phyloP scores from a whole-genome alignment of 352 stramenopile genomes.

The Phytophthora ramorum region DNA sequence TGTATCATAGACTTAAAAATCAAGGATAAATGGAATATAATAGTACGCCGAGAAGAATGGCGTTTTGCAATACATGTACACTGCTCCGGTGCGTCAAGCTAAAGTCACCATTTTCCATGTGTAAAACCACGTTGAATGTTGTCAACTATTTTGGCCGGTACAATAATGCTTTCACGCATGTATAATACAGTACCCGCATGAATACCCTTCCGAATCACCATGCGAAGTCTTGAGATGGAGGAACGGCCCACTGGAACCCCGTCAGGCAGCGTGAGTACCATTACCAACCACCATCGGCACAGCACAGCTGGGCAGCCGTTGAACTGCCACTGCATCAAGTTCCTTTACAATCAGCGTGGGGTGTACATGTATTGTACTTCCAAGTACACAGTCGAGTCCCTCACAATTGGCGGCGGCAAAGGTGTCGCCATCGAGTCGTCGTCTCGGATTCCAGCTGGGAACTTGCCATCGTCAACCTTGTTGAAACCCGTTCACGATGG shows the following conservation, averaged over 20 bases:
- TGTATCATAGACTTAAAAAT: constrained; percentile 27
- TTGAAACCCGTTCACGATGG: constrained; percentile 18
- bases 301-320: neutral
- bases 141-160: no score
- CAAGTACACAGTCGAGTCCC: no score
- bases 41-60: constrained; percentile 26
- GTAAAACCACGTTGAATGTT: no score
- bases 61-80: no score
- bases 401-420: neutral
- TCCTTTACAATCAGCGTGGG: no score
- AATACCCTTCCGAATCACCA: neutral
- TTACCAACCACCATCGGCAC: neutral
- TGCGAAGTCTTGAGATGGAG: neutral
- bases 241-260: neutral
- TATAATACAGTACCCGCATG: neutral
- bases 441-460: neutral
- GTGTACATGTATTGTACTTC: no score
- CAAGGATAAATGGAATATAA: constrained; percentile 37
- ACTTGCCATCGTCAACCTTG: neutral
- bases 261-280: neutral
- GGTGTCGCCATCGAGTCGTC: neutral
- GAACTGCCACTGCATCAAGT: no score
- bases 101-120: no score
- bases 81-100: no score
- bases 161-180: no score